Evolutionary conservation across 2,329 filamentous ascomycete genomes (phyloP), one percentile per base, ranked within the genome.

Genomic region (Diaporthe helianthi): DNA sequence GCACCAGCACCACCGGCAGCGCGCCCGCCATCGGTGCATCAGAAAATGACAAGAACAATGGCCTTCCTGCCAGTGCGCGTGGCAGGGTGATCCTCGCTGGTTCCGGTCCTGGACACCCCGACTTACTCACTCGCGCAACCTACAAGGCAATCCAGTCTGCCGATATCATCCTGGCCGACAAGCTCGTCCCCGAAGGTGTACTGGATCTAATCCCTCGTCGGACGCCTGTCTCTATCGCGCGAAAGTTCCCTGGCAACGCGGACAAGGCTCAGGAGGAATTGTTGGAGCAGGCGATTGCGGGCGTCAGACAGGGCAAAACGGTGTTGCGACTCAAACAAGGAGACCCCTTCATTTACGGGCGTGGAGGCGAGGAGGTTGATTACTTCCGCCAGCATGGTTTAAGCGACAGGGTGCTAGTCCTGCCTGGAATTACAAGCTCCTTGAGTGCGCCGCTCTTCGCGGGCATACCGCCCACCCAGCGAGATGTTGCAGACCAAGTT

Each of bases 241-340:
- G 94, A 76, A 99, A 99, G 79, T 99, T 99, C 80, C 96, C 96
- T 0, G 96, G 96, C 26, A 98, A 99, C 79, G 96, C 96, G 49
- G 96, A 99, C 75, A 89, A 89, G 53, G 96, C 96, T 0, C 96
- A 99, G 78, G 90, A 94, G 76, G 96, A 99, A 80, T 89, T 99
- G 5, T 87, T 97, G 3, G 86, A 90, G 65, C 86, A 93, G 74
- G 96, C 93, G 0, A 84, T 97, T 2, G 87, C 88, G 3, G 93
- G 89, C 2, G 84, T 85, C 19, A 77, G 76, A 6, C 80, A 80
- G 24, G 96, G 96, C 15, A 89, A 92, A 78, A 92, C 89, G 1
- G 96, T 99, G 0, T 85, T 99, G 41, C 88, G 96, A 3, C 84
- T 99, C 53, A 99, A 99, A 82, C 96, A 99, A 79, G 96, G 96